Evolutionary conservation across 202 grass and related monocot species (phyloP).

Genomic region (Saccharum hybrid): DNA sequence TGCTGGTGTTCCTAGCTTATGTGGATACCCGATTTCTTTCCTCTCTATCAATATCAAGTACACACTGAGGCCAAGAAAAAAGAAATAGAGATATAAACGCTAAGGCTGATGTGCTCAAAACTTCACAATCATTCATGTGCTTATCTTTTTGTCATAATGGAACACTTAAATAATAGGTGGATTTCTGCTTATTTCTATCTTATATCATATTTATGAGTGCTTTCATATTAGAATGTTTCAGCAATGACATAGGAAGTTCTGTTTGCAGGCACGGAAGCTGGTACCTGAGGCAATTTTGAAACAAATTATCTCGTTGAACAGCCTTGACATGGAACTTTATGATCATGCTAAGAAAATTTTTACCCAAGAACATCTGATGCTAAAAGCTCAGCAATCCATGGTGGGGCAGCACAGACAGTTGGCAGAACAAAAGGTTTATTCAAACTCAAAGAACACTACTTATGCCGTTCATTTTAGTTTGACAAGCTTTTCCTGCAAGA

Average conservation of each 20-base stretch:
- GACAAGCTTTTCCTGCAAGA: background rate
- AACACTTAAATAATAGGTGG: background rate
- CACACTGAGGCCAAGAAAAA: background rate
- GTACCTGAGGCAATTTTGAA: slow-evolving; percentile 69
- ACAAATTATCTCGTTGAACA: slow-evolving; percentile 80
- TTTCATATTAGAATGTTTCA: slow-evolving; percentile 32
- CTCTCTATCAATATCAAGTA: background rate
- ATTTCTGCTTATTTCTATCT: background rate
- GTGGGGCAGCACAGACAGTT: slow-evolving; percentile 38
- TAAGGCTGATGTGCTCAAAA: background rate
- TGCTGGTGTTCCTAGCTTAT: too few species aligned
- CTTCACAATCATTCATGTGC: background rate
- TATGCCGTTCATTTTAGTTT: background rate
- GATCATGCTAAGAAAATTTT: slow-evolving; percentile 86
- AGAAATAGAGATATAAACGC: background rate
- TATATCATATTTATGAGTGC: background rate
- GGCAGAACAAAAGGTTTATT: slow-evolving; percentile 61
- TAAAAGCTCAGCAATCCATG: slow-evolving; percentile 42
- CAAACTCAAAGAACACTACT: background rate
- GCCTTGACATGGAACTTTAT: slow-evolving; percentile 90
- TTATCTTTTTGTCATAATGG: background rate
- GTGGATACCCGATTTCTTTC: background rate
- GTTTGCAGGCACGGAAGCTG: slow-evolving; percentile 67
- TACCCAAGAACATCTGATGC: slow-evolving; percentile 63
- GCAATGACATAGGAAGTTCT: slow-evolving; percentile 15